These are phyloP conservation scores for Paramecium pentaurelia DNA, from an alignment of 73 alveolate genomes.

Conservation along the genomic window DNA sequence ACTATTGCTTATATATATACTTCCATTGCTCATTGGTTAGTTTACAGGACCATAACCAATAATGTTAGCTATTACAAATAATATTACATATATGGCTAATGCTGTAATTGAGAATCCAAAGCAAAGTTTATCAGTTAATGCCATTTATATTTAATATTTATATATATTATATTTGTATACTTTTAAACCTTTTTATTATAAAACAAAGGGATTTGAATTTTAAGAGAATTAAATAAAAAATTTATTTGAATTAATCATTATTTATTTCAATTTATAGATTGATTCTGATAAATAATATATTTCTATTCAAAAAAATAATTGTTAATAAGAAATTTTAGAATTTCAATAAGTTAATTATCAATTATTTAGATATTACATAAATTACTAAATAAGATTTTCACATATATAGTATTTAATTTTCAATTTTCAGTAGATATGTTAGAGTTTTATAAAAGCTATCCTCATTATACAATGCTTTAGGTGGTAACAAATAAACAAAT, in stretches of 20 bases:
- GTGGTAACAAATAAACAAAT: constrained; percentile 33
- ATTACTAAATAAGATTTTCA: neutral
- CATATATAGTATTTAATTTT: neutral
- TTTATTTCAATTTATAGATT: neutral
- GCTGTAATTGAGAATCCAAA: neutral
- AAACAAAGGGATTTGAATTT: neutral
- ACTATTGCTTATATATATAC: neutral
- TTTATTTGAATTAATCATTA: too few species aligned
- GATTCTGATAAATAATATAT: too few species aligned
- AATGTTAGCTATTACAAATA: neutral
- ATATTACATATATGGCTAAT: neutral
- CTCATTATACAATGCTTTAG: constrained; percentile 10
- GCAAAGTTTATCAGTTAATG: neutral
- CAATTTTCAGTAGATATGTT: constrained; percentile 29
- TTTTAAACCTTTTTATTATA: neutral
- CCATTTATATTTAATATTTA: neutral
- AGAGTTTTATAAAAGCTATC: constrained; percentile 29
- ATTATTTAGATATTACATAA: neutral
- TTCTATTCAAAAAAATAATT: too few species aligned
- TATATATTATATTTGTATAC: neutral
- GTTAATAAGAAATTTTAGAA: neutral
- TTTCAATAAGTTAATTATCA: neutral
- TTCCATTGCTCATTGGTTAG: neutral
- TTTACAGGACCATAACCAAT: neutral
- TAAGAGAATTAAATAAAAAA: too few species aligned